Evolutionary conservation across 495 filamentous ascomycete genomes (phyloP).

Genomic region (Podospora anserina): DNA sequence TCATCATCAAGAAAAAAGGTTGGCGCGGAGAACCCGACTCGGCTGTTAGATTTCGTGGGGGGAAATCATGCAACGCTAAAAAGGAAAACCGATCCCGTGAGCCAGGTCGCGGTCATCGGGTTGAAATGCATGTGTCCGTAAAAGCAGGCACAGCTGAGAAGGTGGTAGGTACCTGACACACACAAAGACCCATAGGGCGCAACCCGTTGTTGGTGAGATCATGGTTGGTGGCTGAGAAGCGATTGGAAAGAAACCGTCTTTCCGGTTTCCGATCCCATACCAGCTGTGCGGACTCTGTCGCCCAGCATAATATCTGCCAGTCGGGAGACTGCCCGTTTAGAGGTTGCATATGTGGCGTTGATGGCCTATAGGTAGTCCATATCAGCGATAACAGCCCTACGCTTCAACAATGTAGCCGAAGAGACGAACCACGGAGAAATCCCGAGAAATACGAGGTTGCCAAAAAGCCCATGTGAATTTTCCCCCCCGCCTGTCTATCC

Average conservation of each 20-base stretch:
- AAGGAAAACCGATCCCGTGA: neutral
- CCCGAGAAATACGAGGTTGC: neutral
- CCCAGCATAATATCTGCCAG: neutral
- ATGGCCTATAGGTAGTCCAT: neutral
- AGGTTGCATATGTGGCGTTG: constrained; percentile 4
- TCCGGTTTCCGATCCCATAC: neutral
- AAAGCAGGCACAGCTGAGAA: neutral
- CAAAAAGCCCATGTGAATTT: neutral
- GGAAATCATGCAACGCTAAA: neutral
- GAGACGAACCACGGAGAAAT: neutral
- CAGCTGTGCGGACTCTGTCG: neutral
- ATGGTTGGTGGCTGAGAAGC: neutral
- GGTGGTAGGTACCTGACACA: neutral
- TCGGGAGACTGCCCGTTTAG: neutral
- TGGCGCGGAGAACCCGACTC: neutral
- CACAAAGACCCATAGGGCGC: neutral
- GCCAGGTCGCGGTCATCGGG: neutral
- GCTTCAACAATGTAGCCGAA: neutral
- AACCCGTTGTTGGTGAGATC: neutral
- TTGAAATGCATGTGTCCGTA: neutral
- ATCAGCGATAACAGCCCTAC: neutral
- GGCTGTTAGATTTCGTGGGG: neutral
- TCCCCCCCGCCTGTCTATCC: neutral
- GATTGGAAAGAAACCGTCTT: neutral
- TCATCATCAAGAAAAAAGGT: too few relatives aligned